Conservation (phyloP, 116 monocot genomes). For the Zostera marina region DNA sequence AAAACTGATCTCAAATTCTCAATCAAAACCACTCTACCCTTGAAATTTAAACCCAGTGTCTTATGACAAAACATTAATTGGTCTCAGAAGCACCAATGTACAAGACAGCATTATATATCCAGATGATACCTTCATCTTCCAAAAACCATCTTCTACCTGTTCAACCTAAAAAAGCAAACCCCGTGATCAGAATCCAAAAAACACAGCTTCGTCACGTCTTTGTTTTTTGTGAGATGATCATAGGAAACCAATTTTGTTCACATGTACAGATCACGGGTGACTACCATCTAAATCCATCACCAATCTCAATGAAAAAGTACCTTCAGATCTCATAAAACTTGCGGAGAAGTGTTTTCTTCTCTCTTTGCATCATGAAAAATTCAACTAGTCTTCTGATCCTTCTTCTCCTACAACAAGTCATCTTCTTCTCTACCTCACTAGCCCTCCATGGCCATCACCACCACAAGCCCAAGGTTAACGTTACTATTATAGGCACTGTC, state of each 20-base stretch:
- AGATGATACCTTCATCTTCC: no score
- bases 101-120: no score
- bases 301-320: not conserved
- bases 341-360: not conserved
- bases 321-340: not conserved
- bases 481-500: conserved; percentile 76
- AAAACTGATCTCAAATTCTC: no score
- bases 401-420: conserved; percentile 4
- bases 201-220: conserved; percentile 10
- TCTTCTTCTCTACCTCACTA: conserved; percentile 3
- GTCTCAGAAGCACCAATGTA: no score
- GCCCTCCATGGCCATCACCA: conserved; percentile 5
- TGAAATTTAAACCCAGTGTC: no score
- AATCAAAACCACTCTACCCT: no score
- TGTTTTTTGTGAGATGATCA: conserved; percentile 7
- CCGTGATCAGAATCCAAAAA: conserved; percentile 2
- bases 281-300: not conserved
- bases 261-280: conserved; percentile 1
- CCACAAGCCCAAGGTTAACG: conserved; percentile 13
- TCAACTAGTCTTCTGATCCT: not conserved
- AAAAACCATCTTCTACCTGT: no score
- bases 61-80: no score
- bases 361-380: not conserved
- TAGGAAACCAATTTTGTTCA: no score
- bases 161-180: not conserved